Percentiles rank a stretch among this genome's conserved stretches.
These are phyloP conservation scores for Rhodotorula mucilaginosa DNA, from an alignment of 1,284 basidiomycete species.

Conservation along the genomic window DNA sequence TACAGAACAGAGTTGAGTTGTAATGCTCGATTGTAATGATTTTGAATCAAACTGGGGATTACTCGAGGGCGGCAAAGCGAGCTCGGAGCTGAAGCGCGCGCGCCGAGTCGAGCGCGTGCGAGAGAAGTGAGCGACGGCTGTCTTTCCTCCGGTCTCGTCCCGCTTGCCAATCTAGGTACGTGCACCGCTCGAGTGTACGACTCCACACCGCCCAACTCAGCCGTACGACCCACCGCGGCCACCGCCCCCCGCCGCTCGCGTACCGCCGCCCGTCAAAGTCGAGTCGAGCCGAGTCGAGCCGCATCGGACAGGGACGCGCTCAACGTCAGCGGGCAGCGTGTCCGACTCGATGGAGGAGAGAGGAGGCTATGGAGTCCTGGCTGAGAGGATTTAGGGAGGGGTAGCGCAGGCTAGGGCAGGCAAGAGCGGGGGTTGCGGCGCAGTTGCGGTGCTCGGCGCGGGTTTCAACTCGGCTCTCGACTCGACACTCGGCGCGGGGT, in stretches of 20 bases:
- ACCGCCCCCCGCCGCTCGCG: not conserved
- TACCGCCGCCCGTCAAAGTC: too few relatives aligned
- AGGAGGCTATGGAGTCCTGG: too few relatives aligned
- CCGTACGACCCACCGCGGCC: not conserved
- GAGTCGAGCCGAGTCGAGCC: not conserved
- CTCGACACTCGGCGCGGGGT: not conserved
- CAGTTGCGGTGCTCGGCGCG: too few relatives aligned
- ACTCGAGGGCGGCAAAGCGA: not conserved
- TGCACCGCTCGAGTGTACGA: not conserved
- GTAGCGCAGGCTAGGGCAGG: too few relatives aligned
- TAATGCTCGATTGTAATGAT: not conserved
- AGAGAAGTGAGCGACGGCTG: not conserved
- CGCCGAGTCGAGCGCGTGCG: not conserved
- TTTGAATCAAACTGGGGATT: not conserved
- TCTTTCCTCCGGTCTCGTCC: conserved; percentile 4
- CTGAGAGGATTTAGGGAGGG: too few relatives aligned
- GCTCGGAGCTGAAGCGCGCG: not conserved
- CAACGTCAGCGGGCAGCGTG: too few relatives aligned
- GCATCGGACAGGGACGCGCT: too few relatives aligned
- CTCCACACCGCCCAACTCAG: not conserved
- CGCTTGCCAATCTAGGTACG: conserved; percentile 4
- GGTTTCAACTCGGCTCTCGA: too few relatives aligned
- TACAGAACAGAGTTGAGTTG: not conserved
- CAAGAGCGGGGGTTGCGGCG: too few relatives aligned
- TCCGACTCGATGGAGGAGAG: too few relatives aligned